Conservation (phyloP, 768 basidiomycete genomes). For the Lactifluus pinguis region DNA sequence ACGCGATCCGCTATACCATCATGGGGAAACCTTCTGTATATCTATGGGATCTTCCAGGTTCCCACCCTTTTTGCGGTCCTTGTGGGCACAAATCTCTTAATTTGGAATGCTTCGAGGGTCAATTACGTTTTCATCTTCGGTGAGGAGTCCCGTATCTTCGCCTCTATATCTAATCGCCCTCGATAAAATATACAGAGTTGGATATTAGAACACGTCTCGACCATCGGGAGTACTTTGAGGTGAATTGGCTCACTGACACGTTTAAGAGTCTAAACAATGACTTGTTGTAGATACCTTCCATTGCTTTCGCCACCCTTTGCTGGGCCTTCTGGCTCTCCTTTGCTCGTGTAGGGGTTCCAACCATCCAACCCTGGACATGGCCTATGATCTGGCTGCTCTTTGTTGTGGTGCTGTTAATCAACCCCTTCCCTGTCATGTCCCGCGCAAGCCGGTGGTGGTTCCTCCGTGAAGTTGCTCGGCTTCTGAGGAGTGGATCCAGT, state of each 20-base stretch:
- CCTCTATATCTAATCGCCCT: background rate
- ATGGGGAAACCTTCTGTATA: conserved; percentile 65
- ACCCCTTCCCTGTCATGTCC: conserved; percentile 65
- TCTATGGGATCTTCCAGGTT: conserved; percentile 68
- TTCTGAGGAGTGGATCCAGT: conserved; percentile 59
- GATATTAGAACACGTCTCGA: conserved; percentile 32
- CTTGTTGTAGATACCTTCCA: conserved; percentile 58
- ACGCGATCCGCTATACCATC: conserved; percentile 49
- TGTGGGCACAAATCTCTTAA: conserved; percentile 72
- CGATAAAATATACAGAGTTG: conserved; percentile 1
- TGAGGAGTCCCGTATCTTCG: conserved; percentile 25
- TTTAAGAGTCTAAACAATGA: background rate
- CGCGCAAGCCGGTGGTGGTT: conserved; percentile 75
- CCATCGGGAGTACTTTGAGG: conserved; percentile 67
- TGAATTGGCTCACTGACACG: conserved; percentile 23
- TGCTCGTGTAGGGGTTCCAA: conserved; percentile 42
- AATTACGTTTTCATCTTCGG: conserved; percentile 94
- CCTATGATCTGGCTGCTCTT: conserved; percentile 75
- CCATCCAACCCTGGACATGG: conserved; percentile 64
- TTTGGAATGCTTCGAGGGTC: conserved; percentile 68
- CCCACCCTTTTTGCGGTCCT: conserved; percentile 69
- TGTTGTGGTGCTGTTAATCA: conserved; percentile 47
- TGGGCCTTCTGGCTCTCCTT: conserved; percentile 86
- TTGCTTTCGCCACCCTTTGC: conserved; percentile 63
- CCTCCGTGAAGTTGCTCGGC: conserved; percentile 48